These are phyloP conservation scores for Clathrus columnatus DNA, from an alignment of 768 basidiomycete species.

Conservation along the genomic window DNA sequence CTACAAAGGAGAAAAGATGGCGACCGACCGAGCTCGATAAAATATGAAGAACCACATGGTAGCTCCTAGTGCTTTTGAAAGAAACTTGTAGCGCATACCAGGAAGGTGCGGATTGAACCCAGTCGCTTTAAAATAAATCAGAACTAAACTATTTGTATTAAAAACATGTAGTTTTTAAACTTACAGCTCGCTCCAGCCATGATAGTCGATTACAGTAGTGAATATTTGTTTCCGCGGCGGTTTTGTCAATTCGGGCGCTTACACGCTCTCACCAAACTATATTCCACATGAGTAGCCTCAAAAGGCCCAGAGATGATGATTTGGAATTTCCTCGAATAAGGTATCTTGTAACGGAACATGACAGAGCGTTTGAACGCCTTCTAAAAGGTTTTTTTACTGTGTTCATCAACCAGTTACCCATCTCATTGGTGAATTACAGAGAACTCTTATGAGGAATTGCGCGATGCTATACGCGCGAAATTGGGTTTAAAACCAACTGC, in stretches of 20 bases:
- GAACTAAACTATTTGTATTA: not conserved
- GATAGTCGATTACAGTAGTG: not conserved
- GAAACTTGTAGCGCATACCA: conserved; percentile 62
- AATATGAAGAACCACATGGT: conserved; percentile 99
- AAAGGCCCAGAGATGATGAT: conserved; percentile 19
- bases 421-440: conserved; percentile 32
- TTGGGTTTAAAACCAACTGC: conserved; percentile 37
- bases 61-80: conserved; percentile 81
- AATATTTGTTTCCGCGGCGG: not conserved
- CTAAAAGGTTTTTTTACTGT: conserved; percentile 30
- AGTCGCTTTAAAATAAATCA: conserved; percentile 22
- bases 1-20: not conserved
- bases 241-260: not conserved
- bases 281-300: conserved; percentile 13
- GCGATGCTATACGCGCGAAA: conserved; percentile 51
- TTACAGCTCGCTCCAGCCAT: conserved; percentile 10
- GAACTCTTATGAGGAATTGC: conserved; percentile 48
- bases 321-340: conserved; percentile 26
- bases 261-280: not conserved
- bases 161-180: not conserved
- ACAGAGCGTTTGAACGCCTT: conserved; percentile 32
- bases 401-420: conserved; percentile 7
- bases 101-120: conserved; percentile 90
- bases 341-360: conserved; percentile 25
- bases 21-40: conserved; percentile 79